phyloP scores from a whole-genome alignment of 352 stramenopile genomes.

The Phytopythium vexans region DNA sequence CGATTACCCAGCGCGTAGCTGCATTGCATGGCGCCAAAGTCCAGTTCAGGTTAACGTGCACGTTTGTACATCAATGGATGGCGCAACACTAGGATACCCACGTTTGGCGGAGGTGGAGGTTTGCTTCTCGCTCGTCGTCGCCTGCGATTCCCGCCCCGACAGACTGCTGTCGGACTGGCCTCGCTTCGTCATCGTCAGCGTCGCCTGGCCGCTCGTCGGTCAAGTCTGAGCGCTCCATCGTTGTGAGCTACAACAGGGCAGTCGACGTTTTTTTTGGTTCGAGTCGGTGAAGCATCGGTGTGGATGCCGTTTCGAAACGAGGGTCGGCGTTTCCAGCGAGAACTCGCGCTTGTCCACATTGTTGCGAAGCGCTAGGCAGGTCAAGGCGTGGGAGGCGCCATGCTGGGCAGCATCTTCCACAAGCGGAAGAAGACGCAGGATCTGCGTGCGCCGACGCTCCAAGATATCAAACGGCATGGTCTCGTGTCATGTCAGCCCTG shows the following conservation, averaged over 20 bases:
- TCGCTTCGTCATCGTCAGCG: not conserved
- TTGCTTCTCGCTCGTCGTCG: conserved; percentile 33
- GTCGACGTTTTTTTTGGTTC: too few relatives aligned
- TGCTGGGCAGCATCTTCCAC: conserved; percentile 75
- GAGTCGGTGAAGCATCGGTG: too few relatives aligned
- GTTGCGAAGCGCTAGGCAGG: not conserved
- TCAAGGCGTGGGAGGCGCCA: conserved; percentile 6
- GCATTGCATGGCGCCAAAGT: too few relatives aligned
- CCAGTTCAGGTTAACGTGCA: too few relatives aligned
- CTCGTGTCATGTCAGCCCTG: not conserved
- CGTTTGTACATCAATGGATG: not conserved
- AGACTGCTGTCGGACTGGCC: too few relatives aligned
- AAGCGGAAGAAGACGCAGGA: conserved; percentile 82
- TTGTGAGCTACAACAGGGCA: too few relatives aligned
- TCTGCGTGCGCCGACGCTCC: conserved; percentile 62
- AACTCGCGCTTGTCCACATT: not conserved
- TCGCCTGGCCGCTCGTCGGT: too few relatives aligned
- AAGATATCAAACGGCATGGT: conserved; percentile 71
- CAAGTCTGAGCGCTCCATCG: too few relatives aligned
- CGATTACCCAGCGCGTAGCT: conserved; percentile 53
- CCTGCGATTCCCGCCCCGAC: too few relatives aligned
- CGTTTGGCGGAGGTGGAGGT: conserved; percentile 34
- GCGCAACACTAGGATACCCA: conserved; percentile 9
- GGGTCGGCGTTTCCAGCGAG: not conserved
- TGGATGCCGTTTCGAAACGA: conserved; percentile 12